A percentile compares a stretch with the other conserved stretches of the same genome.
These are phyloP conservation scores for Coemansia sp. DNA, from an alignment of 192 early-diverging fungal species.

Conservation along the genomic window DNA sequence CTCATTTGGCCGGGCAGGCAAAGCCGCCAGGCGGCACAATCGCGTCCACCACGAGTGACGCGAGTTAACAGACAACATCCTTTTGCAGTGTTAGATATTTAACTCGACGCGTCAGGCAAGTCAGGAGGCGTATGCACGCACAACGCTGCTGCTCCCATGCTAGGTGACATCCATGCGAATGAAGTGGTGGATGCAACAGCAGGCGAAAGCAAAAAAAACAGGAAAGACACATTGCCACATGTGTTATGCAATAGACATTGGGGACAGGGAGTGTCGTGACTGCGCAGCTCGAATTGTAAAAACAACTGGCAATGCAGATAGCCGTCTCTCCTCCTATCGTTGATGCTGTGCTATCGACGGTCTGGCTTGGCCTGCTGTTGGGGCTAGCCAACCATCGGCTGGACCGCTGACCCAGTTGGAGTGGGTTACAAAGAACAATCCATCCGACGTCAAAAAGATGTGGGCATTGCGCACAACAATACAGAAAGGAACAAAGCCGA, in stretches of 20 bases:
- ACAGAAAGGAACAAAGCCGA: background rate
- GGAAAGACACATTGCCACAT: background rate
- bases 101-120: background rate
- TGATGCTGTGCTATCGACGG: background rate
- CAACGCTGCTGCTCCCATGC: background rate
- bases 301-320: background rate
- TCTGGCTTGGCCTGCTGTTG: background rate
- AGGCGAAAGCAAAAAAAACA: slow-evolving; percentile 1
- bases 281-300: background rate
- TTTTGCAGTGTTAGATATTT: background rate
- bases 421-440: background rate
- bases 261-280: background rate
- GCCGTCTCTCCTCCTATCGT: background rate
- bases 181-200: background rate
- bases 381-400: background rate
- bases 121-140: background rate
- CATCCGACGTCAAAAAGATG: background rate
- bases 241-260: slow-evolving; percentile 3
- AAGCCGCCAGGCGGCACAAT: background rate
- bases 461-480: background rate
- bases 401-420: background rate
- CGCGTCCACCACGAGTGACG: background rate
- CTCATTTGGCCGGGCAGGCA: background rate
- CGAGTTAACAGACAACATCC: background rate
- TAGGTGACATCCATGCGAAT: background rate